phyloP scores from a whole-genome alignment of 202 grass and related monocot species.

The Digitaria exilis region DNA sequence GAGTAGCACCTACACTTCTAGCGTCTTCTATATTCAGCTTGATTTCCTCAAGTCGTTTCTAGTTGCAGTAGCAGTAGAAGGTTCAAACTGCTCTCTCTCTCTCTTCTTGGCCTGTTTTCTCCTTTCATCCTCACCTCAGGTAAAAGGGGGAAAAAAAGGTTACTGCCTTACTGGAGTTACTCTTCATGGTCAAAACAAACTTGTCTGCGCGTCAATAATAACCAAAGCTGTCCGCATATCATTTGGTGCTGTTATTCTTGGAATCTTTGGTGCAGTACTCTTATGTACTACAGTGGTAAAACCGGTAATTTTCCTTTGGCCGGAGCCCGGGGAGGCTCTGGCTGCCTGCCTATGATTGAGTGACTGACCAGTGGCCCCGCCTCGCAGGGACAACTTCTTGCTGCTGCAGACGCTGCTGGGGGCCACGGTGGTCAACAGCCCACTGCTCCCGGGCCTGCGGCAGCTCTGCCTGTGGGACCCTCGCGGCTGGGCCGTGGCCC shows the following conservation, averaged over 20 bases:
- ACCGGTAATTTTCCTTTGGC: background rate
- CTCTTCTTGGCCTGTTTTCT: background rate
- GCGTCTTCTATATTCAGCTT: background rate
- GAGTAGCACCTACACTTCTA: background rate
- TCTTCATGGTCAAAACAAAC: background rate
- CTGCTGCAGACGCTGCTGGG: slow-evolving; percentile 73
- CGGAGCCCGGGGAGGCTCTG: background rate
- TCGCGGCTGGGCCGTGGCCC: slow-evolving; percentile 57
- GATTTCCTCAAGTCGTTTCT: background rate
- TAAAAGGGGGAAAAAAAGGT: background rate
- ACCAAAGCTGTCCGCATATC: background rate
- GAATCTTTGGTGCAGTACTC: too few relatives aligned
- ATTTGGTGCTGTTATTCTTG: background rate
- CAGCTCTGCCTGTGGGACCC: slow-evolving; percentile 45
- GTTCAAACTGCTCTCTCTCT: background rate
- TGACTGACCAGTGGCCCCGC: background rate
- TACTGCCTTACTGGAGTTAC: background rate
- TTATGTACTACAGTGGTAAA: background rate
- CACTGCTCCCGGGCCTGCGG: slow-evolving; percentile 44
- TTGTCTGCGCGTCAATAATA: background rate
- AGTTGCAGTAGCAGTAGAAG: too few relatives aligned
- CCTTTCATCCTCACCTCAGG: background rate
- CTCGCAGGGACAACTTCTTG: slow-evolving; percentile 77
- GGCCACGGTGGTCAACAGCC: slow-evolving; percentile 38
- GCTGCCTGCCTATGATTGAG: background rate